Evolutionary conservation across 2,329 filamentous ascomycete species (phyloP).

Genomic region (Verticillium nonalfalfae): DNA sequence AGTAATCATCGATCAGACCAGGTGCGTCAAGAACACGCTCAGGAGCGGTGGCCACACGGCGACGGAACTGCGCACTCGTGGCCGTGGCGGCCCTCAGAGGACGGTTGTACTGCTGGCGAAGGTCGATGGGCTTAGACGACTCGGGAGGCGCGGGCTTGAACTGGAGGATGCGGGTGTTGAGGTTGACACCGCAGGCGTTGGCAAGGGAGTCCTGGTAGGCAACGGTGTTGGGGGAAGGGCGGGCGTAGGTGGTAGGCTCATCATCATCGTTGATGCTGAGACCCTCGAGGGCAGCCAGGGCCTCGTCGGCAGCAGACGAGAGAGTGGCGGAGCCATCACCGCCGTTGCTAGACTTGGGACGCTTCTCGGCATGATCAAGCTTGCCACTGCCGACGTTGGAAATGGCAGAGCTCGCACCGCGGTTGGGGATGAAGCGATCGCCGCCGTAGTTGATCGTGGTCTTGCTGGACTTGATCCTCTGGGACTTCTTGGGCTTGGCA

Average conservation of each 20-base stretch:
- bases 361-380: slow-evolving; percentile 64
- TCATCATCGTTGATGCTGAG: slow-evolving; percentile 70
- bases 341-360: slow-evolving; percentile 62
- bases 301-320: slow-evolving; percentile 73
- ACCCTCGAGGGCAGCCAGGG: slow-evolving; percentile 71
- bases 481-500: slow-evolving; percentile 50
- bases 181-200: slow-evolving; percentile 82
- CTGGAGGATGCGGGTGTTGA: slow-evolving; percentile 91
- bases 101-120: slow-evolving; percentile 96
- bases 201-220: slow-evolving; percentile 92
- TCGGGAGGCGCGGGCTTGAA: slow-evolving; percentile 99
- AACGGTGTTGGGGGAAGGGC: slow-evolving; percentile 78
- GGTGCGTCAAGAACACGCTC: slow-evolving; percentile 96
- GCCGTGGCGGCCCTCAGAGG: slow-evolving; percentile 74
- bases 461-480: slow-evolving; percentile 56
- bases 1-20: slow-evolving; percentile 96
- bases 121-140: slow-evolving; percentile 95
- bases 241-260: slow-evolving; percentile 61
- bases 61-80: slow-evolving; percentile 77
- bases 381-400: slow-evolving; percentile 77
- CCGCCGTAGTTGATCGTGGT: slow-evolving; percentile 74
- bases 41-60: slow-evolving; percentile 87
- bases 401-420: slow-evolving; percentile 82
- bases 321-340: slow-evolving; percentile 70
- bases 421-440: slow-evolving; percentile 95